Base-by-base conservation (phyloP, 192 early-diverging fungal species). In the Gamsiella multidivaricata region DNA sequence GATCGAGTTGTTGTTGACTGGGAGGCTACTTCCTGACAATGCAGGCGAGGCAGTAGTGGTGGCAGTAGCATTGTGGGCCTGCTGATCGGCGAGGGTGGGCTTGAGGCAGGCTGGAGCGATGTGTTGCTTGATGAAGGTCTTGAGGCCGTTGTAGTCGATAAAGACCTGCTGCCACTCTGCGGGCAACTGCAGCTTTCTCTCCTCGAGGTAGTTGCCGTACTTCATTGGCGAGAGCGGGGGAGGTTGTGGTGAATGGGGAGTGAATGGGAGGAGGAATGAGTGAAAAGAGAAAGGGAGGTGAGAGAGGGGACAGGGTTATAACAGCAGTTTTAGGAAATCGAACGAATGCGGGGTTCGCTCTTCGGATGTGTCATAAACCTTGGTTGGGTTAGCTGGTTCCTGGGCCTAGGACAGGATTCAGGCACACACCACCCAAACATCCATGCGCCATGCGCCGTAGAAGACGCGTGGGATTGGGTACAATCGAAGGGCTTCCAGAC, bases 71-170 rank as follows among this genome's bases (percentile, higher is more conserved):
- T 46, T 46, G 76, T 70, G 61, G 80, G 84, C 28, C 61, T 68
- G 54, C 79, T 87, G 54, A 70, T 65, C 29, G 61, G 75, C 54
- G 65, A 82, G 69, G 62, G 70, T 80, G 70, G 89, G 65, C 72
- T 86, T 80, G 82, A 84, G 80, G 54, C 82, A 80, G 59, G 83
- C 65, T 5, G 75, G 84, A 29, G 89, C 86, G 57, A 93, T 88
- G 12, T 72, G 58, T 6, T 61, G 18, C 75, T 94, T 92, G 68
- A 94, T 84, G 47, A 86, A 89, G 37, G 37, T 17, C 70, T 94
- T 95, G 37, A 94, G 85, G 51, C 53, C 69, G 17, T 82, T 84
- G 75, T 95, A 95, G 71, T 91, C 88, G 67, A 95, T 81, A 82
- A 89, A 93, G 60, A 88, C 74, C 5, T 69, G 61, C 49, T 87